Evolutionary conservation across 208 protist genomes (phyloP).

Genomic region (Naegleria lovaniensis): DNA sequence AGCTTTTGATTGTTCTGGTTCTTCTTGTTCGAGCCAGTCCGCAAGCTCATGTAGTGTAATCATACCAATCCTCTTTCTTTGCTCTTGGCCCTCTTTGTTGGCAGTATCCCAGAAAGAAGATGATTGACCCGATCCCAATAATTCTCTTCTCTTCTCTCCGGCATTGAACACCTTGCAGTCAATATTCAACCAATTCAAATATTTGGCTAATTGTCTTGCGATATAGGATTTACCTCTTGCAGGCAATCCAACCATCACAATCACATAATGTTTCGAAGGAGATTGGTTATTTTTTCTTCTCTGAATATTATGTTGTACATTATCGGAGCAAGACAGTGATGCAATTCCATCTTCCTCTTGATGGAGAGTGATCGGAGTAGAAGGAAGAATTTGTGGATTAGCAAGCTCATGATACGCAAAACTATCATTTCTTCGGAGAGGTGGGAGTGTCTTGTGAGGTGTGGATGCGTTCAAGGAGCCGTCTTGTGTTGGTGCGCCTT

Average conservation of each 20-base stretch:
- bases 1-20: not conserved
- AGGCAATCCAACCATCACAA: slow-evolving; percentile 23
- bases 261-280: slow-evolving; percentile 3
- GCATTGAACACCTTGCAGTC: not conserved
- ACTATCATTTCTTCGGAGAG: no score
- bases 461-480: no score
- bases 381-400: not conserved
- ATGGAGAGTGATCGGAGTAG: not conserved
- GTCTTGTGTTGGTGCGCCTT: no score
- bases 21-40: not conserved
- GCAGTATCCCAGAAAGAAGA: not conserved
- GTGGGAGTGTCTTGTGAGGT: no score
- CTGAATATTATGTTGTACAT: not conserved
- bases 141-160: slow-evolving; percentile 7
- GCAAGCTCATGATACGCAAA: not conserved
- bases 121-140: slow-evolving; percentile 8
- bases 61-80: not conserved
- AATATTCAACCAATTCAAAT: slow-evolving; percentile 19
- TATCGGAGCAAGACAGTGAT: no score
- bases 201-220: not conserved
- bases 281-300: not conserved
- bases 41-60: not conserved
- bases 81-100: not conserved
- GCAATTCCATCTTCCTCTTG: not conserved
- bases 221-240: slow-evolving; percentile 23